phyloP scores from a whole-genome alignment of 2,329 filamentous ascomycete genomes.

The Xylariaceae sp. region DNA sequence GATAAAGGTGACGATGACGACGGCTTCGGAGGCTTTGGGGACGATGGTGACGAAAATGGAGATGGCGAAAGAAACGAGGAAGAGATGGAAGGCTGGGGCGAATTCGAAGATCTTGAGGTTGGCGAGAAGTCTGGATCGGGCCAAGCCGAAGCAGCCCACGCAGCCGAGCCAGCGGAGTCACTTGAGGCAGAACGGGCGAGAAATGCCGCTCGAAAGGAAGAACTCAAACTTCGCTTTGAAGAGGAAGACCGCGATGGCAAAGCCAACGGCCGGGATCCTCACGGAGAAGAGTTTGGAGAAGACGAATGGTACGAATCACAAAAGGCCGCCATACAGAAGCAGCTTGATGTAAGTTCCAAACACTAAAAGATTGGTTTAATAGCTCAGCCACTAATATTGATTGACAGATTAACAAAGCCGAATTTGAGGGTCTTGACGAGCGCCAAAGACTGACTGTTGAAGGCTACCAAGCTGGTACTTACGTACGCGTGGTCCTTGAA shows the following conservation, averaged over 20 bases:
- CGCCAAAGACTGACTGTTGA: conserved; percentile 79
- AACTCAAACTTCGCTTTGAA: conserved; percentile 90
- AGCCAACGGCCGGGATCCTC: conserved; percentile 69
- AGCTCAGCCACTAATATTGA: background rate
- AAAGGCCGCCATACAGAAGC: conserved; percentile 91
- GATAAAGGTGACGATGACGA: conserved; percentile 53
- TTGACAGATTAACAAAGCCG: conserved; percentile 77
- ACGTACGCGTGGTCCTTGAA: conserved; percentile 86
- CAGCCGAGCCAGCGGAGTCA: conserved; percentile 43
- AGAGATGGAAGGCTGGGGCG: conserved; percentile 45
- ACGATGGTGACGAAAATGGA: conserved; percentile 68
- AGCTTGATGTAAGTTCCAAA: conserved; percentile 57
- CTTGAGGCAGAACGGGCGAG: conserved; percentile 87
- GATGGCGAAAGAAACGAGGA: conserved; percentile 12
- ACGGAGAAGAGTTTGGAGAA: conserved; percentile 79
- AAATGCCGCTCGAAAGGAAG: conserved; percentile 90
- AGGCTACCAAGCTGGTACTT: conserved; percentile 87
- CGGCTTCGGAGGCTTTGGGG: conserved; percentile 52
- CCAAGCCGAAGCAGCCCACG: conserved; percentile 36
- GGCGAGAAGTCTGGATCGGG: conserved; percentile 49
- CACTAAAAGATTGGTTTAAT: too few species aligned
- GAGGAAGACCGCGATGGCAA: conserved; percentile 83
- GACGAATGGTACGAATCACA: conserved; percentile 99
- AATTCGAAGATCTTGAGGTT: conserved; percentile 82
- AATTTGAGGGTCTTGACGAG: conserved; percentile 86